Evolutionary conservation across 1,284 basidiomycete genomes (phyloP).

Genomic region (Sanghuangporus sanghuang): DNA sequence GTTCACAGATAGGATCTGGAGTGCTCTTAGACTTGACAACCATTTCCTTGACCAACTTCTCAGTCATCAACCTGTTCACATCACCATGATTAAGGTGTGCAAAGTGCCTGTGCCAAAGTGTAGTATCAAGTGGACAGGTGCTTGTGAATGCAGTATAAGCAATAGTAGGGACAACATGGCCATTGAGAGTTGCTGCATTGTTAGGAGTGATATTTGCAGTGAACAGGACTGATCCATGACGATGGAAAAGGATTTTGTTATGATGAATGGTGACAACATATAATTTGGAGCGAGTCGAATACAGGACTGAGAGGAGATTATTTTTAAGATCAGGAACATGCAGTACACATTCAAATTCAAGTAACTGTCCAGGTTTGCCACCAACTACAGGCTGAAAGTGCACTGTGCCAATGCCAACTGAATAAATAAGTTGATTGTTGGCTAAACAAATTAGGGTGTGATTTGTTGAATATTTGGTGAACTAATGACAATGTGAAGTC

Average conservation of each 20-base stretch:
- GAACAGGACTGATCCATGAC: slow-evolving; percentile 5
- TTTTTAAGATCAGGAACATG: slow-evolving; percentile 21
- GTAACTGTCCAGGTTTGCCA: slow-evolving; percentile 16
- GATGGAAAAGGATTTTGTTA: neutral
- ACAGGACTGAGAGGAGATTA: slow-evolving; percentile 21
- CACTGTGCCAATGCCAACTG: neutral
- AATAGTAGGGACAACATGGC: neutral
- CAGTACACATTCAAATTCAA: slow-evolving; percentile 29
- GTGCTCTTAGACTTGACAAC: slow-evolving; percentile 9
- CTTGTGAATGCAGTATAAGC: neutral
- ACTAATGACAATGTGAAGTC: neutral
- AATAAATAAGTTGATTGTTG: neutral
- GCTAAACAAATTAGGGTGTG: neutral
- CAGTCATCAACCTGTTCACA: neutral
- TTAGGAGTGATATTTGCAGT: slow-evolving; percentile 17
- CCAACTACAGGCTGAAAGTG: slow-evolving; percentile 8
- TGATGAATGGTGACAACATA: slow-evolving; percentile 1
- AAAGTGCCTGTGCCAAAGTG: neutral
- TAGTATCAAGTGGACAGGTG: neutral
- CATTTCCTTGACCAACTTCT: slow-evolving; percentile 18
- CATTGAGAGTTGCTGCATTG: slow-evolving; percentile 18
- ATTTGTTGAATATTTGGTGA: neutral
- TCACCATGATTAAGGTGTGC: neutral
- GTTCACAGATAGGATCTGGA: slow-evolving; percentile 20
- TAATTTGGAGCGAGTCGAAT: slow-evolving; percentile 27